These are phyloP conservation scores for Arabidopsis arenosa DNA, from an alignment of 345 rosid genomes.

Conservation along the genomic window DNA sequence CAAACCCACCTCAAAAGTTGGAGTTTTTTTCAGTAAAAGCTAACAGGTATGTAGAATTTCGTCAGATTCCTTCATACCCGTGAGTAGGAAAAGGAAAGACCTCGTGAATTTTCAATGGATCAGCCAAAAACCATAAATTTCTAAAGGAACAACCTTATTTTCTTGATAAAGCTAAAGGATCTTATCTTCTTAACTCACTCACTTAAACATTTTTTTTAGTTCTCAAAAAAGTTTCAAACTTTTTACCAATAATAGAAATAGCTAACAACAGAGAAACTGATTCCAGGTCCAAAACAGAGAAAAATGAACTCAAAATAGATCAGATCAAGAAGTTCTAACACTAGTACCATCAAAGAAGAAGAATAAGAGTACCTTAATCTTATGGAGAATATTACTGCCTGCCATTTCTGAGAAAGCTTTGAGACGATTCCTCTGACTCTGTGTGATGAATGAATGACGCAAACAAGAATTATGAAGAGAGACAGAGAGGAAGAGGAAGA, in stretches of 20 bases:
- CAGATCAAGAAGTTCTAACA: conserved; percentile 27
- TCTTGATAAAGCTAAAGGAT: background rate
- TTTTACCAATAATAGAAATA: conserved; percentile 7
- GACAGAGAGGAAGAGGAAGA: conserved; percentile 3
- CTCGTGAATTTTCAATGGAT: conserved; percentile 10
- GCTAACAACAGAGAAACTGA: background rate
- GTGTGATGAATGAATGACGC: conserved; percentile 13
- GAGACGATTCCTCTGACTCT: conserved; percentile 22
- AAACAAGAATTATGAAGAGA: conserved; percentile 7
- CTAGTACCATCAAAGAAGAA: conserved; percentile 2
- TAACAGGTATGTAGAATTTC: conserved; percentile 3
- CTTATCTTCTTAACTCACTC: background rate
- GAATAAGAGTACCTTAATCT: conserved; percentile 62
- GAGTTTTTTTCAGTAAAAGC: background rate
- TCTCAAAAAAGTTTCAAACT: background rate
- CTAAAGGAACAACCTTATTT: background rate
- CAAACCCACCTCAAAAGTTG: background rate
- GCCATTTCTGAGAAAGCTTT: conserved; percentile 46
- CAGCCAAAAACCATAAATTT: conserved; percentile 10
- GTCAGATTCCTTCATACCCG: background rate
- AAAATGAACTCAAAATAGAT: background rate
- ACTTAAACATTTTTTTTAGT: background rate
- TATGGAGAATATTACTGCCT: conserved; percentile 72
- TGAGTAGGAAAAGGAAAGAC: background rate
- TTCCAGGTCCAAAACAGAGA: conserved; percentile 10